Evolutionary conservation across 495 filamentous ascomycete species (phyloP).

Genomic region (Niebla homalea): DNA sequence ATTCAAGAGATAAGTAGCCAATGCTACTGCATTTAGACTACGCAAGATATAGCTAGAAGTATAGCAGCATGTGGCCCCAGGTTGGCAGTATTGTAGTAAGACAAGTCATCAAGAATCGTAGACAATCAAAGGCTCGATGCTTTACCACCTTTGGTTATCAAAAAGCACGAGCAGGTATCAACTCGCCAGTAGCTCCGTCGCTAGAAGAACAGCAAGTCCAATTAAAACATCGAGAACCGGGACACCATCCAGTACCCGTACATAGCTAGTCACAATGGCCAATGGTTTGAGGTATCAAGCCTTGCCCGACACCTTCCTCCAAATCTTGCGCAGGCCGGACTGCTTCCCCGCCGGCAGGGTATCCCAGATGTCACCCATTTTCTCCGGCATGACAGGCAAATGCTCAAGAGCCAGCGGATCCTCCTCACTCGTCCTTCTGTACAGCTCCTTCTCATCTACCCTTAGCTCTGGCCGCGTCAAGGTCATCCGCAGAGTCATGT

Average conservation of each 20-base stretch:
- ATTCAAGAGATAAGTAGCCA: too few relatives aligned
- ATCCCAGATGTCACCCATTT: constrained; percentile 30
- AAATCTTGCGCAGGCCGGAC: constrained; percentile 41
- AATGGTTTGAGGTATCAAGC: too few relatives aligned
- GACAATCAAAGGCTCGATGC: neutral
- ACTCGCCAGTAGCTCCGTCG: too few relatives aligned
- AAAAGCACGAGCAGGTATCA: too few relatives aligned
- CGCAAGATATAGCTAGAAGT: too few relatives aligned
- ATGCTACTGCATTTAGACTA: too few relatives aligned
- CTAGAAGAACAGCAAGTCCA: too few relatives aligned
- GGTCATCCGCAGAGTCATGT: constrained; percentile 94
- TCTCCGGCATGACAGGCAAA: constrained; percentile 34
- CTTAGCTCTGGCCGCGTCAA: constrained; percentile 74
- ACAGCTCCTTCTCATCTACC: constrained; percentile 48
- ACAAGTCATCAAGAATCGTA: neutral
- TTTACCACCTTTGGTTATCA: too few relatives aligned
- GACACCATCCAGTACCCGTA: too few relatives aligned
- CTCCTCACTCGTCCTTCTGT: constrained; percentile 31
- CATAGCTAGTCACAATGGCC: too few relatives aligned
- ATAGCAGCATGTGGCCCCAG: too few relatives aligned
- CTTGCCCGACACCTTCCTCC: constrained; percentile 32
- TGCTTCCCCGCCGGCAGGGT: constrained; percentile 25
- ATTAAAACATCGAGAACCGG: too few relatives aligned
- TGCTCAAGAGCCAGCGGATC: constrained; percentile 42
- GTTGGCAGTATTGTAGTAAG: neutral